These are phyloP conservation scores for Acer saccharum DNA, from an alignment of 345 rosid genomes.

Conservation along the genomic window DNA sequence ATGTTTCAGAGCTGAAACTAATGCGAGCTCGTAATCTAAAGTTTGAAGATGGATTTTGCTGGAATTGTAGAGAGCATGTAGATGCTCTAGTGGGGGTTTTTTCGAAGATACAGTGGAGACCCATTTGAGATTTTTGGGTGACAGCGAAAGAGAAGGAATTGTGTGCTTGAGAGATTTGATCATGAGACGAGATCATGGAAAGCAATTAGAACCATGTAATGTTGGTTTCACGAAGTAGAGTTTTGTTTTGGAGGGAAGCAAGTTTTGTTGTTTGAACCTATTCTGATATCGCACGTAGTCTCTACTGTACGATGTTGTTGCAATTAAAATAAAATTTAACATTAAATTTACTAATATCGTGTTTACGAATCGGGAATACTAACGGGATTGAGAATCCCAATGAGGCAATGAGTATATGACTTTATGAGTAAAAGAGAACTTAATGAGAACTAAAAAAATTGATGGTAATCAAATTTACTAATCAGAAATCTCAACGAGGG, in stretches of 20 bases:
- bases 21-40: constrained; percentile 37
- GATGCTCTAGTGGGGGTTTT: constrained; percentile 15
- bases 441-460: too few species aligned
- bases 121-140: constrained; percentile 36
- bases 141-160: constrained; percentile 14
- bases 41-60: constrained; percentile 5
- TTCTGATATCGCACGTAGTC: background rate
- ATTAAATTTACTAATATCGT: too few species aligned
- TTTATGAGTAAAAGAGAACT: too few species aligned
- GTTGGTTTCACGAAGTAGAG: background rate
- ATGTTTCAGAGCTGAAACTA: constrained; percentile 62
- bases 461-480: too few species aligned
- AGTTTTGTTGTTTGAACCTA: background rate
- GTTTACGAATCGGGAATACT: too few species aligned
- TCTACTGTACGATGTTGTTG: background rate
- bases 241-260: constrained; percentile 9
- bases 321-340: too few species aligned
- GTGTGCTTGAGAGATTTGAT: constrained; percentile 34
- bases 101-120: constrained; percentile 30
- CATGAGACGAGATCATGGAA: constrained; percentile 46
- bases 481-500: too few species aligned
- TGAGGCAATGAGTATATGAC: too few species aligned
- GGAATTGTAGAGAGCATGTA: constrained; percentile 22
- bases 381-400: too few species aligned
- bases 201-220: background rate